Conservation (phyloP, 805 yeast genomes). For the Zygoascus tannicola region DNA sequence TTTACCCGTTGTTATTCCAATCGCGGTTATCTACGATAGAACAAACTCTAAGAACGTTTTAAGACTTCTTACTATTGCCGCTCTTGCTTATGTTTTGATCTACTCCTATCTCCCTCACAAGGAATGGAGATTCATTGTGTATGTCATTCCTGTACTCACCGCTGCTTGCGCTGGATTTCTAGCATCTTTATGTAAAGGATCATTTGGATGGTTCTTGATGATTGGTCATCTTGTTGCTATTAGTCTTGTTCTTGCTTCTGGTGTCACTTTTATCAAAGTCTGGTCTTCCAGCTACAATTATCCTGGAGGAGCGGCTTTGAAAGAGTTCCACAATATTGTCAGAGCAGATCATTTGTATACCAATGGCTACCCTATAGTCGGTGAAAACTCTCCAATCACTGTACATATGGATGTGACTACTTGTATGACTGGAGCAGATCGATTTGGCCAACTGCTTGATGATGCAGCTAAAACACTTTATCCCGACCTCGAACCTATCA, state of each 20-base stretch:
- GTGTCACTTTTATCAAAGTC: conserved; percentile 43
- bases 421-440: conserved; percentile 80
- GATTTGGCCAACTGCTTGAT: conserved; percentile 54
- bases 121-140: conserved; percentile 86
- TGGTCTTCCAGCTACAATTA: conserved; percentile 66
- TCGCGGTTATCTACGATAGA: conserved; percentile 34
- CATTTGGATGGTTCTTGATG: conserved; percentile 8
- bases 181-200: conserved; percentile 22
- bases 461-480: conserved; percentile 11
- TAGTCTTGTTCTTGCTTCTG: conserved; percentile 30
- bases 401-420: conserved; percentile 74
- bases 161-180: conserved; percentile 57
- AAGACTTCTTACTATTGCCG: conserved; percentile 40
- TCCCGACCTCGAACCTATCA: conserved; percentile 9
- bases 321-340: conserved; percentile 38
- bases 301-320: conserved; percentile 79
- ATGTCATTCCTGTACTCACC: conserved; percentile 61
- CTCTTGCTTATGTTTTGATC: conserved; percentile 45
- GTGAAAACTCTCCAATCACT: conserved; percentile 18
- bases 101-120: conserved; percentile 85
- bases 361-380: conserved; percentile 4
- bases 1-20: conserved; percentile 33
- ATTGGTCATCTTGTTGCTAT: conserved; percentile 26
- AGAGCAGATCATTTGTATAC: conserved; percentile 16
- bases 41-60: conserved; percentile 15